These are phyloP conservation scores for Symbiodinium natans DNA, from an alignment of 73 alveolate genomes.

Conservation along the genomic window DNA sequence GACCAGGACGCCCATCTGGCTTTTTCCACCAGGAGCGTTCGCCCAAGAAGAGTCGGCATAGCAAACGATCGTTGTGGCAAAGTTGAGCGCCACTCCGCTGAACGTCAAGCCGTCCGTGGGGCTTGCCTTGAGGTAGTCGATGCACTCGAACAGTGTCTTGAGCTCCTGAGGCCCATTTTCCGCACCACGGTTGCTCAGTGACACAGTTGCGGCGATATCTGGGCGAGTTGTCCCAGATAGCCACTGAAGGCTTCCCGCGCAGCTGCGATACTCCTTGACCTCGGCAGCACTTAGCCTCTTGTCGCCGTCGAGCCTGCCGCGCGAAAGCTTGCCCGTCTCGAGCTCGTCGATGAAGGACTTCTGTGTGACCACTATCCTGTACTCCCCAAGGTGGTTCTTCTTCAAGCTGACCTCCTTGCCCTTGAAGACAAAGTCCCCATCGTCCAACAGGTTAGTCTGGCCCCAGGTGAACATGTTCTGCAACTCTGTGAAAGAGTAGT, in stretches of 20 bases:
- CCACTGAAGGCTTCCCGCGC: conserved; percentile 45
- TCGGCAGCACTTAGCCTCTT: not conserved
- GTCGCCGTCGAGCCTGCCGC: not conserved
- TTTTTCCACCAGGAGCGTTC: not conserved
- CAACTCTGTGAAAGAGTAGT: not conserved
- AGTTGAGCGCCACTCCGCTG: not conserved
- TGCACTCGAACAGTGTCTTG: conserved; percentile 9
- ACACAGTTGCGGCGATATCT: not conserved
- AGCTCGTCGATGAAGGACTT: conserved; percentile 14
- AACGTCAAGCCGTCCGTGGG: not conserved
- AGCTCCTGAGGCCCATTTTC: conserved; percentile 1
- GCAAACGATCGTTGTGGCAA: not conserved
- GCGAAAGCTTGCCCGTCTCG: not conserved
- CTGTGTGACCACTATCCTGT: not conserved
- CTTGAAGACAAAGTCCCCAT: not conserved
- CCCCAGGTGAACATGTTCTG: conserved; percentile 24
- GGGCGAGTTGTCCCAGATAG: conserved; percentile 2
- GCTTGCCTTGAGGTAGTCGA: not conserved
- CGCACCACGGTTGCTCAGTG: not conserved
- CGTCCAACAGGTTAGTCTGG: not conserved
- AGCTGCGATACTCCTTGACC: not conserved
- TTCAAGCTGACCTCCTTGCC: conserved; percentile 18
- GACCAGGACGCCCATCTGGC: conserved; percentile 10
- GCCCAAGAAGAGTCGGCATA: conserved; percentile 35
- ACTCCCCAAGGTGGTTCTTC: not conserved